Percentiles rank a stretch among this genome's conserved stretches.
Conservation (phyloP, 345 rosid genomes). For the Eucalyptus paniculata region DNA sequence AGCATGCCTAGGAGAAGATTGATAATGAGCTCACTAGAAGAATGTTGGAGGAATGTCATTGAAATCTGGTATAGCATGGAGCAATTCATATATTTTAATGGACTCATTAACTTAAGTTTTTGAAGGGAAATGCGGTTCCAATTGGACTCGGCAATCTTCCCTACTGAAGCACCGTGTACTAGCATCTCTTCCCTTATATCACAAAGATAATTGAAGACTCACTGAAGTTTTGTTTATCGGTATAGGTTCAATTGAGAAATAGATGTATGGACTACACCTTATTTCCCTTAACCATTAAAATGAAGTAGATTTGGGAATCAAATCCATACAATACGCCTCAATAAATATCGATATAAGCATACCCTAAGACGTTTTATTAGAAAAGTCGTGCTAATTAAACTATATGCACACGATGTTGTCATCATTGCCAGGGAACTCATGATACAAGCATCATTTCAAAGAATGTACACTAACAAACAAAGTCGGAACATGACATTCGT, state of each 20-base stretch:
- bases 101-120: rapidly evolving
- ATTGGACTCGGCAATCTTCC: not conserved
- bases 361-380: not conserved
- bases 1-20: not conserved
- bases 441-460: not conserved
- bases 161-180: rapidly evolving
- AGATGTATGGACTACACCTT: not conserved
- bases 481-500: not conserved
- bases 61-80: not conserved
- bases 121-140: rapidly evolving
- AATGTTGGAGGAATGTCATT: not conserved
- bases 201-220: not conserved
- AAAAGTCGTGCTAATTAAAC: not conserved
- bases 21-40: rapidly evolving
- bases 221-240: rapidly evolving
- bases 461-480: not conserved
- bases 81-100: rapidly evolving
- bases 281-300: not conserved
- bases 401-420: not conserved
- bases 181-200: not conserved
- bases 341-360: not conserved
- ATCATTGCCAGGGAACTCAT: not conserved
- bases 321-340: not conserved
- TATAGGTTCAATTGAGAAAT: not conserved
- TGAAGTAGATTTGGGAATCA: not conserved